phyloP scores from a whole-genome alignment of 1,284 basidiomycete species.

The Trametes sp. region DNA sequence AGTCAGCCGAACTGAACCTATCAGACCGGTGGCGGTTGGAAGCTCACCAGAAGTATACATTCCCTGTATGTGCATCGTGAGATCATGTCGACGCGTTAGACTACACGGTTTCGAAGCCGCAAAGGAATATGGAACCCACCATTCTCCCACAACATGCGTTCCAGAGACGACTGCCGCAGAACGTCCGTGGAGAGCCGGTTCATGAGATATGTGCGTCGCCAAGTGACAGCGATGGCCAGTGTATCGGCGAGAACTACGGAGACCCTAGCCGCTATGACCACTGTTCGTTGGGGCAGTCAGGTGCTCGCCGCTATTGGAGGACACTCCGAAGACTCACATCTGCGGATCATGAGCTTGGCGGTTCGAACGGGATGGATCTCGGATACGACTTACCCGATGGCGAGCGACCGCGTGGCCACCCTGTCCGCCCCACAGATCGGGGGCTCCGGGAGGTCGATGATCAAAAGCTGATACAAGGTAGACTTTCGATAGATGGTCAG shows the following conservation, averaged over 20 bases:
- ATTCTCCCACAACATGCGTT: neutral
- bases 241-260: neutral
- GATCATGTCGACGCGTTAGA: neutral
- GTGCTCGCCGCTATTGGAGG: neutral
- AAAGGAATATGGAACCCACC: neutral
- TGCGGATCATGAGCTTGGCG: no score
- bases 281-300: neutral
- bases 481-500: no score
- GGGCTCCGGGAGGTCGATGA: no score
- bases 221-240: neutral
- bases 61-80: neutral
- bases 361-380: no score
- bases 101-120: no score
- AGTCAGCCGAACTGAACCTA: neutral
- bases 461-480: no score
- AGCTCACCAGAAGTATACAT: neutral
- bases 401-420: no score
- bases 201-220: neutral
- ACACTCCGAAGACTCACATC: no score
- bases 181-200: neutral
- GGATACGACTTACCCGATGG: no score
- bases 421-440: no score
- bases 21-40: neutral
- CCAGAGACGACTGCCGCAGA: neutral
- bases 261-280: neutral